Evolutionary conservation across 257 asterid genomes (phyloP).

Genomic region (Eucommia ulmoides): DNA sequence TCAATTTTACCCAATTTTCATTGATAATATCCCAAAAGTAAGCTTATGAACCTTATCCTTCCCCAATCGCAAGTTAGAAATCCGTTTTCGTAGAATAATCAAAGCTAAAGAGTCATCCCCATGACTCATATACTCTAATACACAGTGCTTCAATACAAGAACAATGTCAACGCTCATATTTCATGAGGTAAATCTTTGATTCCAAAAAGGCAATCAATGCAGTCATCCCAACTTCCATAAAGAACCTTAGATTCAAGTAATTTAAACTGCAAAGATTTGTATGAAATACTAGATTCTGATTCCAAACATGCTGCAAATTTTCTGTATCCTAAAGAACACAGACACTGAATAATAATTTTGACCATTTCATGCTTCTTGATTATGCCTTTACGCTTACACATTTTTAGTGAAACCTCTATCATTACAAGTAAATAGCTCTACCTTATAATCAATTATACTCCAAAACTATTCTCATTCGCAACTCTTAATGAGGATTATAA

Average conservation of each 20-base stretch:
- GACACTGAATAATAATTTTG: slow-evolving; percentile 51
- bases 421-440: slow-evolving; percentile 30
- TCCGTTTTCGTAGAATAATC: slow-evolving; percentile 33
- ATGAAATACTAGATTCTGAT: slow-evolving; percentile 58
- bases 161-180: slow-evolving; percentile 44
- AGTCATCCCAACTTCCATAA: slow-evolving; percentile 53
- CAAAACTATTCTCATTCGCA: slow-evolving; percentile 12
- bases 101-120: slow-evolving; percentile 23
- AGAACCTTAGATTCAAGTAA: slow-evolving; percentile 38
- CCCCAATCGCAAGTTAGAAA: slow-evolving; percentile 30
- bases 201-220: slow-evolving; percentile 29
- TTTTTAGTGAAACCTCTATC: slow-evolving; percentile 27
- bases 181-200: slow-evolving; percentile 43
- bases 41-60: slow-evolving; percentile 50
- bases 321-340: slow-evolving; percentile 58
- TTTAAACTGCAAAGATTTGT: slow-evolving; percentile 40
- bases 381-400: slow-evolving; percentile 45
- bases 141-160: slow-evolving; percentile 57
- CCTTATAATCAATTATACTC: background rate
- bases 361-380: slow-evolving; percentile 62
- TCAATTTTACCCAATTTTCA: slow-evolving; percentile 29
- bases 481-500: too few relatives aligned
- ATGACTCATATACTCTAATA: slow-evolving; percentile 48
- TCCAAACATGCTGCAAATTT: slow-evolving; percentile 67
- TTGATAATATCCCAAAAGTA: slow-evolving; percentile 41